Evolutionary conservation across 108 stramenopile species (phyloP).

Genomic region (Ochromonas danica): DNA sequence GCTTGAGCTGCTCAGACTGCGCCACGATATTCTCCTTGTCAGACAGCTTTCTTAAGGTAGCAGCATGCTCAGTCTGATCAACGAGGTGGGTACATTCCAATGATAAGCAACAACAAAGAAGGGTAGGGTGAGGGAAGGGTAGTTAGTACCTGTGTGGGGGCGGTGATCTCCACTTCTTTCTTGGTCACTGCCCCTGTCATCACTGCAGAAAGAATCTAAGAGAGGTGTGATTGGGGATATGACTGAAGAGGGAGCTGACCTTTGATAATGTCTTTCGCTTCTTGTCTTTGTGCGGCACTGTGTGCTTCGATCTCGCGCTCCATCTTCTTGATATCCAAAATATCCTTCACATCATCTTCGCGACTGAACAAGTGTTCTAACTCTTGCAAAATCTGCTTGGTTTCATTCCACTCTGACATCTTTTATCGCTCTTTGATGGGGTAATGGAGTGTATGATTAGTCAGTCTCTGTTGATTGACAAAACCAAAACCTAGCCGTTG

Average conservation of each 20-base stretch:
- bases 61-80: neutral
- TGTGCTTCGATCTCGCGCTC: neutral
- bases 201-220: slow-evolving; percentile 18
- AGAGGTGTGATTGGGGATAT: no score
- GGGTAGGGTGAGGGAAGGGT: neutral
- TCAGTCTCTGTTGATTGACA: no score
- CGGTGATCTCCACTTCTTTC: slow-evolving; percentile 24
- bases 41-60: neutral
- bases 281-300: neutral
- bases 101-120: neutral
- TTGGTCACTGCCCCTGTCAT: neutral
- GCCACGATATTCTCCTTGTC: slow-evolving; percentile 11
- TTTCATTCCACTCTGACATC: slow-evolving; percentile 22
- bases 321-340: slow-evolving; percentile 12
- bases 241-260: neutral
- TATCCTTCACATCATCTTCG: slow-evolving; percentile 25
- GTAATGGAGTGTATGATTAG: no score
- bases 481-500: no score
- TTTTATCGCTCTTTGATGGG: no score
- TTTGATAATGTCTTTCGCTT: slow-evolving; percentile 24
- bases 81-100: neutral
- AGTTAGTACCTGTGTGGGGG: neutral
- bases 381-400: slow-evolving; percentile 23
- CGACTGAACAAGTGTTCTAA: slow-evolving; percentile 20
- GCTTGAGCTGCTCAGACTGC: neutral